A percentile compares a stretch with the other conserved stretches of the same genome.
Conservation (phyloP, 331 rosid genomes). For the Acacia pycnantha region DNA sequence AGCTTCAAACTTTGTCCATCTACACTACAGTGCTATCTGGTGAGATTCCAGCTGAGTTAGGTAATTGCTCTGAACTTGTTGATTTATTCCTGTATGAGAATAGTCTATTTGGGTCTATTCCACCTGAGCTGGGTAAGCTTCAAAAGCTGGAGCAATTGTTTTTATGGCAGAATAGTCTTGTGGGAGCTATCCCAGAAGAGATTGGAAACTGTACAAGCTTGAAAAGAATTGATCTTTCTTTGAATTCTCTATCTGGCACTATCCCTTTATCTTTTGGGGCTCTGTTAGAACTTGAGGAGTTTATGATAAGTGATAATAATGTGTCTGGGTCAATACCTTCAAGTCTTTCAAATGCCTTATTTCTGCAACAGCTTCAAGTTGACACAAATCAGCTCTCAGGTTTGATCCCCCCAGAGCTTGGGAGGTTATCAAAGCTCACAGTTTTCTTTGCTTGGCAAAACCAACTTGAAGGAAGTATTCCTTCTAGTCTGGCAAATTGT, state of each 20-base stretch:
- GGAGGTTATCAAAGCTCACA: conserved; percentile 53
- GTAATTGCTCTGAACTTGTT: conserved; percentile 87
- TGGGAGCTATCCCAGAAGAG: conserved; percentile 80
- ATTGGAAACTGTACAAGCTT: conserved; percentile 79
- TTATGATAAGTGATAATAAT: conserved; percentile 89
- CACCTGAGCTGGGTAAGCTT: conserved; percentile 75
- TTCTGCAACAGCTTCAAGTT: conserved; percentile 77
- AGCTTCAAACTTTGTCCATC: conserved; percentile 74
- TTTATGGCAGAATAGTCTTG: conserved; percentile 79
- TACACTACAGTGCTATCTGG: conserved; percentile 92
- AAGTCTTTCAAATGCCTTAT: conserved; percentile 61
- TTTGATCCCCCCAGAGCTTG: conserved; percentile 79
- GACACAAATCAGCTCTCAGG: conserved; percentile 93
- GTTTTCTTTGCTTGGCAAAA: conserved; percentile 93
- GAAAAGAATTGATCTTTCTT: conserved; percentile 76
- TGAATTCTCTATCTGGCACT: conserved; percentile 80
- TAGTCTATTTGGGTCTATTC: conserved; percentile 80
- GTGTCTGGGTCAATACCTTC: conserved; percentile 86
- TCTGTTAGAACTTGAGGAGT: conserved; percentile 66
- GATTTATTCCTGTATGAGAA: conserved; percentile 81
- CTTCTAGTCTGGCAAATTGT: conserved; percentile 61
- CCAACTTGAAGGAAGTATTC: conserved; percentile 95
- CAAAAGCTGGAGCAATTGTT: conserved; percentile 70
- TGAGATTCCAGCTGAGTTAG: conserved; percentile 79
- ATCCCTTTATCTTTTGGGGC: conserved; percentile 68